phyloP scores from a whole-genome alignment of 1,139 yeast species.

The Oligophagozyma castellii region DNA sequence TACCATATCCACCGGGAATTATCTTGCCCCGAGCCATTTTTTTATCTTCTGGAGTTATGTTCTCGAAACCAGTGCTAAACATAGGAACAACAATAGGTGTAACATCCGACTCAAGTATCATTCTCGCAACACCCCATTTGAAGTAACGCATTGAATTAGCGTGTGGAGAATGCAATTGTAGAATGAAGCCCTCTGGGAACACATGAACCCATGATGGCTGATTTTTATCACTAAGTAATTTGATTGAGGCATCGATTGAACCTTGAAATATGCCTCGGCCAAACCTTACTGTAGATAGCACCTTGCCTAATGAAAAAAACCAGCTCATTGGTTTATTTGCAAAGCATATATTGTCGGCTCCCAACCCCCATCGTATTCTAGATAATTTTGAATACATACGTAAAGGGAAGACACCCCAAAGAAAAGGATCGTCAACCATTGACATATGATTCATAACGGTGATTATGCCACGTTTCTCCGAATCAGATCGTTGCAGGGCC shows the following conservation, averaged over 20 bases:
- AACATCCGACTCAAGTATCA: constrained; percentile 66
- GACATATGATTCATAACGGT: constrained; percentile 97
- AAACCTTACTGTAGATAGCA: constrained; percentile 70
- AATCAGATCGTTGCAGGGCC: constrained; percentile 47
- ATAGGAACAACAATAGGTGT: constrained; percentile 89
- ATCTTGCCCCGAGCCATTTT: not conserved
- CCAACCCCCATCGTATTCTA: constrained; percentile 83
- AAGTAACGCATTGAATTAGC: constrained; percentile 82
- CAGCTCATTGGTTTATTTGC: constrained; percentile 36
- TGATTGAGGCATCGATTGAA: constrained; percentile 76
- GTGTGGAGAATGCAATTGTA: constrained; percentile 71
- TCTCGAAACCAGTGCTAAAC: constrained; percentile 75
- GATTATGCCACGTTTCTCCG: constrained; percentile 58
- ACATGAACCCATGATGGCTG: constrained; percentile 71
- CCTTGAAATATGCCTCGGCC: constrained; percentile 93
- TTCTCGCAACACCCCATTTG: constrained; percentile 87
- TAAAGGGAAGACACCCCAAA: constrained; percentile 81
- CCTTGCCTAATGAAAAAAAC: constrained; percentile 81
- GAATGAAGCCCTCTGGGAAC: constrained; percentile 89
- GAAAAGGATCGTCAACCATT: constrained; percentile 81
- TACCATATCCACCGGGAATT: constrained; percentile 35
- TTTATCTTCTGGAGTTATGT: constrained; percentile 68
- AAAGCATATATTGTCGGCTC: constrained; percentile 86
- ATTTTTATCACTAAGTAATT: constrained; percentile 39
- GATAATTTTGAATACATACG: constrained; percentile 49